Conservation (phyloP, 2,329 filamentous ascomycete genomes). For the Pseudocercospora vitis region DNA sequence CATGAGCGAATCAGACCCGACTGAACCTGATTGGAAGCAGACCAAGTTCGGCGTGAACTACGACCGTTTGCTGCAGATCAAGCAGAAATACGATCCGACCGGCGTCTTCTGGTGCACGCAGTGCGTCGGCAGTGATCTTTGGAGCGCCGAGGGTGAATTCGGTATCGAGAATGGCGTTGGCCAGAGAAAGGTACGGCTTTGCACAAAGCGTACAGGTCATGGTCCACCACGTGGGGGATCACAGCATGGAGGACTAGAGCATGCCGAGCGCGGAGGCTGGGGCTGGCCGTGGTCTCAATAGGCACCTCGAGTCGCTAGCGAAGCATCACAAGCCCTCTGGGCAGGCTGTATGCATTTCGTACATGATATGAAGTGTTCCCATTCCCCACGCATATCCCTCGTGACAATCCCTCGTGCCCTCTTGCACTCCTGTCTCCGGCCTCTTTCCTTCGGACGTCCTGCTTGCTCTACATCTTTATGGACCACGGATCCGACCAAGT, state of each 20-base stretch:
- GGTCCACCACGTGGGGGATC: no score
- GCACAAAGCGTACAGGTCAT: background rate
- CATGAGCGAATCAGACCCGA: constrained; percentile 48
- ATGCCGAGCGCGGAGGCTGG: background rate
- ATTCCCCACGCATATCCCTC: no score
- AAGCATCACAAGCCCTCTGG: no score
- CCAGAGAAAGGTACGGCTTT: constrained; percentile 19
- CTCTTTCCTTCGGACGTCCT: no score
- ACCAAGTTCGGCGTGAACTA: constrained; percentile 43
- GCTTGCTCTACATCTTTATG: no score
- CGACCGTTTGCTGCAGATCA: constrained; percentile 33
- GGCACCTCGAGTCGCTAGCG: no score
- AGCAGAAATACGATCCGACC: constrained; percentile 38
- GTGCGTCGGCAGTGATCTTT: constrained; percentile 24
- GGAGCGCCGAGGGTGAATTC: constrained; percentile 6
- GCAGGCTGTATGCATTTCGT: no score
- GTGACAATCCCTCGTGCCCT: no score
- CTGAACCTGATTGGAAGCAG: constrained; percentile 40
- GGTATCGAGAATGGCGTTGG: constrained; percentile 24
- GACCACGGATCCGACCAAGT: background rate
- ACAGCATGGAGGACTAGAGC: no score
- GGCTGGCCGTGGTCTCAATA: background rate
- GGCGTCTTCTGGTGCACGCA: constrained; percentile 33
- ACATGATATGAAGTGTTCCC: no score
- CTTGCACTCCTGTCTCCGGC: no score